Percentiles rank a stretch among this genome's conserved stretches.
Evolutionary conservation across 371 early-diverging fungal genomes (phyloP).

Genomic region (Cladochytrium tenue): DNA sequence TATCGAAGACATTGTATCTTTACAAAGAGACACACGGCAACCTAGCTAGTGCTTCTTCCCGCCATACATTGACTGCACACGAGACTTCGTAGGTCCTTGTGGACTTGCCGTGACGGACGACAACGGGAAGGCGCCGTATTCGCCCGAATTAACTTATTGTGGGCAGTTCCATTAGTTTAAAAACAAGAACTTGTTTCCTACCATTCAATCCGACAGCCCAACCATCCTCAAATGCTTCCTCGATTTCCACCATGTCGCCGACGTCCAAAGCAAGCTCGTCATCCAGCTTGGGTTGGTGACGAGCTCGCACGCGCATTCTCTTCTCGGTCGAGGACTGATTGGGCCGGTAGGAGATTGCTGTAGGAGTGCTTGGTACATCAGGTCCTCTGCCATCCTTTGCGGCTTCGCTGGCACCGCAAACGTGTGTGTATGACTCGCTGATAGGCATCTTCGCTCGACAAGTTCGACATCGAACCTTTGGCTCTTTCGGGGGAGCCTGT

Average conservation of each 20-base stretch:
- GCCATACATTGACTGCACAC: slow-evolving; percentile 23
- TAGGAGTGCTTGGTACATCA: not conserved
- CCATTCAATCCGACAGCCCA: slow-evolving; percentile 30
- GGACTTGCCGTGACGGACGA: slow-evolving; percentile 8
- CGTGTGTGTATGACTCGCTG: slow-evolving; percentile 11
- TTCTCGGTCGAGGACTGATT: not conserved
- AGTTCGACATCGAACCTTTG: slow-evolving; percentile 23
- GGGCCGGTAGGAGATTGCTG: not conserved
- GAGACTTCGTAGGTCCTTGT: slow-evolving; percentile 8
- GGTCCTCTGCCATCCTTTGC: not conserved
- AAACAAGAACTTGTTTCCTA: slow-evolving; percentile 11
- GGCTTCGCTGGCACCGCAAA: slow-evolving; percentile 1
- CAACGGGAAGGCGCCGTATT: slow-evolving; percentile 72
- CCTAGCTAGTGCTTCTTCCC: not conserved
- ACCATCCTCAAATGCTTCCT: slow-evolving; percentile 36
- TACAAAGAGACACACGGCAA: not conserved
- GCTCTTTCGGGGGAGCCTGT: slow-evolving; percentile 4
- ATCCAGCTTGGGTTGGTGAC: slow-evolving; percentile 24
- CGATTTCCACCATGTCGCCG: slow-evolving; percentile 32
- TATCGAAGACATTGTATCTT: too few relatives aligned
- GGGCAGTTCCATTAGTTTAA: not conserved
- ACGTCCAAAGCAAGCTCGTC: slow-evolving; percentile 34
- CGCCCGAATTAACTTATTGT: slow-evolving; percentile 54
- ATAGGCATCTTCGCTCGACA: slow-evolving; percentile 26
- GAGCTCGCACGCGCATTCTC: not conserved